Base-by-base conservation (phyloP, 371 early-diverging fungal species). In the Mucor ambiguus region DNA sequence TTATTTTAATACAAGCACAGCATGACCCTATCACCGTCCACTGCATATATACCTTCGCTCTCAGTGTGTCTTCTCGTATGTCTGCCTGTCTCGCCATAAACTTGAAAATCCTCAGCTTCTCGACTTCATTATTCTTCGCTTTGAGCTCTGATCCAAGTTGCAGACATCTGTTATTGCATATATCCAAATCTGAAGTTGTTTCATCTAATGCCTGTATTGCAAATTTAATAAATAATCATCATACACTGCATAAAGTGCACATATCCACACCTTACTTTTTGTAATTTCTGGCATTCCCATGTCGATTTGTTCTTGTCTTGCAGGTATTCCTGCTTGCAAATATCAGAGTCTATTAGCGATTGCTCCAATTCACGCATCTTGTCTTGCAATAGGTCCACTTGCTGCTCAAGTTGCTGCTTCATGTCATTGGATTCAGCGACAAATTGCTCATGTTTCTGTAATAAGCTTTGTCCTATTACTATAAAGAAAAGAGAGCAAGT, bases 381-480 rank as follows among this genome's bases (percentile, higher is more conserved):
- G 32, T 73, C 76, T 29, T 69, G 70, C 33, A 70, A 57, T 61
- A 67, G 66, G 14, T 70, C 67, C 28, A 78, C 83, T 66, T 82
- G 71, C 63, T 70, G 57, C 69, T 75, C 69, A 72, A 77, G 62
- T 16, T 63, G 30, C n/a, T 30, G 49, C 41, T 70, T 75, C 16
- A 69, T 38, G 37, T 75, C 66, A 28, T 64, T 73, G 11, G 80
- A 67, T 54, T 80, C 78, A 12, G 60, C 35, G 1, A 76, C 72
- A 60, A 63, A 72, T 14, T 69, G 56, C 54, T 82, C 82, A 73
- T 82, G 80, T 61, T 79, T 79, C 22, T 78, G 65, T 33, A 82
- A 61, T 30, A 82, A 60, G 55, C 78, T 74, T 60, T 82, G 83
- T 26, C 83, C 83, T 48, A 82, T 82, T 61, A 78, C 83, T 73